Conservation (phyloP, 2,329 filamentous ascomycete species). For the Sporothrix globosa region DNA sequence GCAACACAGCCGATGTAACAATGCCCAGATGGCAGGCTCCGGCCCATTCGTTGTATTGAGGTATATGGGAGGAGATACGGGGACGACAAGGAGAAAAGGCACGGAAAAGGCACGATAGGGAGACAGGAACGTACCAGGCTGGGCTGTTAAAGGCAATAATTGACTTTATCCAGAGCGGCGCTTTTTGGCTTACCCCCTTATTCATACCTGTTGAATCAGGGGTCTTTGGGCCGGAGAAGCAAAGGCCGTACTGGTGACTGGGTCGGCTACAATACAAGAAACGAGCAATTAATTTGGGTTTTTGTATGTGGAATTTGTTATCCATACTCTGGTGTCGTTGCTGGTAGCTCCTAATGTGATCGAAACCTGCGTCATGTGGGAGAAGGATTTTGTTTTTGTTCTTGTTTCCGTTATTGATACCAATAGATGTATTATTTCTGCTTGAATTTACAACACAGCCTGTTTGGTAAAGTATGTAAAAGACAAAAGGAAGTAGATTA, state of each 20-base stretch:
- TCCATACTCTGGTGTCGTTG: neutral
- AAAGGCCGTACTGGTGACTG: slow-evolving; percentile 6
- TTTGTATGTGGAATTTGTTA: neutral
- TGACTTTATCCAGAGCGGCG: slow-evolving; percentile 17
- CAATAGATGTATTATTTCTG: neutral
- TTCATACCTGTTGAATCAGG: neutral
- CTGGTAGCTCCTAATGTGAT: neutral
- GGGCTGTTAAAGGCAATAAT: neutral
- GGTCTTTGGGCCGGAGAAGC: neutral
- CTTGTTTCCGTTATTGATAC: neutral
- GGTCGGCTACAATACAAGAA: slow-evolving; percentile 5
- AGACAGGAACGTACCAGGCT: neutral
- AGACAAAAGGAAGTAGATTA: neutral
- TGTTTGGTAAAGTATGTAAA: slow-evolving; percentile 4
- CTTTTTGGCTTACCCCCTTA: neutral
- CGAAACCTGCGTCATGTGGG: neutral
- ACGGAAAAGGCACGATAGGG: neutral
- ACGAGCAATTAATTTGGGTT: slow-evolving; percentile 18
- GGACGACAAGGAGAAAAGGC: neutral
- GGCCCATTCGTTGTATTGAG: neutral
- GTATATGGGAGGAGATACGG: neutral
- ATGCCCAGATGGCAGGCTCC: neutral
- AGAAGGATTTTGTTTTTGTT: neutral
- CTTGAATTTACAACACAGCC: neutral
- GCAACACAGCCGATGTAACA: neutral